Percentiles rank a stretch among this genome's conserved stretches.
Conservation (phyloP, 768 basidiomycete genomes). For the Lactarius hatsudake region DNA sequence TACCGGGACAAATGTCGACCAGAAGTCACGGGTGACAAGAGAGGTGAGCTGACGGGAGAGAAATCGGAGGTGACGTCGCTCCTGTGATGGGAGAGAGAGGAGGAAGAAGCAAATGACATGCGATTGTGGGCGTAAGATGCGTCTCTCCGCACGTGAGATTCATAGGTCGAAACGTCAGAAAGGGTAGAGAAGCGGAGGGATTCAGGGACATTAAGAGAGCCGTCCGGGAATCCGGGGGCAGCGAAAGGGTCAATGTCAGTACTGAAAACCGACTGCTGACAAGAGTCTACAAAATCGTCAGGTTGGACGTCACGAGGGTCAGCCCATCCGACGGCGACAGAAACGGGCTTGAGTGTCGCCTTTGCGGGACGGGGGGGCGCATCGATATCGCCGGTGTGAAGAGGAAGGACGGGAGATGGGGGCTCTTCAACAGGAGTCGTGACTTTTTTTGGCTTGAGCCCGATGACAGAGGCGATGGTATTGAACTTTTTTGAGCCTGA, state of each 20-base stretch:
- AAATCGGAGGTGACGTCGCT: conserved; percentile 26
- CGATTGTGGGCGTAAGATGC: conserved; percentile 42
- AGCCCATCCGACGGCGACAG: conserved; percentile 53
- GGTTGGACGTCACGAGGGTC: conserved; percentile 54
- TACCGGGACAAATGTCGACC: conserved; percentile 24
- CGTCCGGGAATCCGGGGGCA: conserved; percentile 43
- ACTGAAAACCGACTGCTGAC: conserved; percentile 53
- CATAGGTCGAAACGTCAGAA: conserved; percentile 50
- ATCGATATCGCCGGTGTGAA: conserved; percentile 26
- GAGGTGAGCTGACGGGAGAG: conserved; percentile 19
- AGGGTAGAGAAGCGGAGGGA: conserved; percentile 49
- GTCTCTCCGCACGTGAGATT: conserved; percentile 41
- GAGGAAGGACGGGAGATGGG: conserved; percentile 32
- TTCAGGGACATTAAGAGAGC: conserved; percentile 41
- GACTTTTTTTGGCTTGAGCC: conserved; percentile 62
- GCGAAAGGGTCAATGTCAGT: conserved; percentile 67
- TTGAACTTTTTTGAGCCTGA: conserved; percentile 44
- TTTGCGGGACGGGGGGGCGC: conserved; percentile 32
- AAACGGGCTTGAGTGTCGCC: conserved; percentile 52
- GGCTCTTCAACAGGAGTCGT: conserved; percentile 53
- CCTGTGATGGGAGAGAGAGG: conserved; percentile 47
- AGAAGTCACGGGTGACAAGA: conserved; percentile 14
- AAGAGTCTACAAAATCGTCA: conserved; percentile 38
- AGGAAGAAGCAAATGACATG: conserved; percentile 56
- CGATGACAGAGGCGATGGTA: conserved; percentile 58